These are phyloP conservation scores for Leishmania major DNA, from an alignment of 208 protist species.

Conservation along the genomic window DNA sequence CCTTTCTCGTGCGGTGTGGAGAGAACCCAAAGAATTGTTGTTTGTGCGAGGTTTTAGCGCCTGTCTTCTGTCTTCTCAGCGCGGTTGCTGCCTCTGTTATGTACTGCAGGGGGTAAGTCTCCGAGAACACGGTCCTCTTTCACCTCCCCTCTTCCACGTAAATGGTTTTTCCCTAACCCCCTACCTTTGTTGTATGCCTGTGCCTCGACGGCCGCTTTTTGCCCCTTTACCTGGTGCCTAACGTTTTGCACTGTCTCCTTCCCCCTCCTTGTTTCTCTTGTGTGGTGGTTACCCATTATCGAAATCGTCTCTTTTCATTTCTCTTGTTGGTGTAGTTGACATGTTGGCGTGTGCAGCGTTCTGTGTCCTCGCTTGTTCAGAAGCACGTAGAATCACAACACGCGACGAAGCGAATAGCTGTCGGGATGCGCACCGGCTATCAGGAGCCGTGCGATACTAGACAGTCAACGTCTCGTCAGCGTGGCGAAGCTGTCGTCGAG, in stretches of 20 bases:
- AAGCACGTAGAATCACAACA: background rate
- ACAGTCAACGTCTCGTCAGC: background rate
- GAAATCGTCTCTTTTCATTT: background rate
- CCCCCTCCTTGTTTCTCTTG: background rate
- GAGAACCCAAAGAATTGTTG: background rate
- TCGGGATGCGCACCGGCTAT: no score
- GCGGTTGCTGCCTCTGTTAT: background rate
- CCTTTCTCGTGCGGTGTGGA: background rate
- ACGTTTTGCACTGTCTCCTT: background rate
- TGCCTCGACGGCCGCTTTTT: background rate
- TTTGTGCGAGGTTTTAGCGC: background rate
- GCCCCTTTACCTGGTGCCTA: background rate
- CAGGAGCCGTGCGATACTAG: no score
- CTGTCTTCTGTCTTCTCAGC: background rate
- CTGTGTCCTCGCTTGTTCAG: background rate
- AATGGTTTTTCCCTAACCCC: background rate
- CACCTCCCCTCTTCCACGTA: background rate
- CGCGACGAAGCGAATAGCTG: no score
- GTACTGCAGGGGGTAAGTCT: background rate
- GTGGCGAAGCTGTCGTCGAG: background rate
- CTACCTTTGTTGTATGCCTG: background rate
- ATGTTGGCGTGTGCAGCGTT: background rate
- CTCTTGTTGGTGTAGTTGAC: background rate
- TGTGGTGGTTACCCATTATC: background rate
- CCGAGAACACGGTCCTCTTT: background rate